A percentile compares a stretch with the other conserved stretches of the same genome.
phyloP scores from a whole-genome alignment of 2,329 filamentous ascomycete species.

The Fusarium agapanthi region DNA sequence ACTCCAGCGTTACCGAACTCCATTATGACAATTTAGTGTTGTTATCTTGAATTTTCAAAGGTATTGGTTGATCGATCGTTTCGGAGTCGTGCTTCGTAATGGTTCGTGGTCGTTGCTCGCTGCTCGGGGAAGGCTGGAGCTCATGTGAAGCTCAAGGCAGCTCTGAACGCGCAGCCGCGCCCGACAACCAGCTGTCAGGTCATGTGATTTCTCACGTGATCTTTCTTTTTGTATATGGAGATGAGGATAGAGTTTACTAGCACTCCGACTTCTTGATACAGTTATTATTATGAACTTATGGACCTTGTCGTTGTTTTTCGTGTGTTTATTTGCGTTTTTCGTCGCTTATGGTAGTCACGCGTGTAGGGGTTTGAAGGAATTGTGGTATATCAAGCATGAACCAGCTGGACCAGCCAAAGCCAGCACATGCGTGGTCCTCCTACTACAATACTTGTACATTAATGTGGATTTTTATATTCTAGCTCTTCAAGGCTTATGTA shows the following conservation, averaged over 20 bases:
- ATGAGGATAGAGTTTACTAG: background rate
- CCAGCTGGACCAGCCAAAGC: constrained; percentile 39
- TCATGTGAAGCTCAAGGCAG: constrained; percentile 56
- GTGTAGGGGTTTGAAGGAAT: background rate
- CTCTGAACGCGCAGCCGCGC: constrained; percentile 56
- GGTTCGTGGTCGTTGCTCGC: constrained; percentile 39
- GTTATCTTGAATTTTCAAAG: background rate
- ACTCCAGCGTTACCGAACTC: constrained; percentile 70
- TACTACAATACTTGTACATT: constrained; percentile 14
- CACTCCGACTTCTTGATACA: background rate
- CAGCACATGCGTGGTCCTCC: constrained; percentile 2
- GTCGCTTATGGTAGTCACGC: background rate
- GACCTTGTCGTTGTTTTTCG: background rate
- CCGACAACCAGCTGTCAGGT: constrained; percentile 2
- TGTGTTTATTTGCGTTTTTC: background rate
- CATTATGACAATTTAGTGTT: constrained; percentile 53
- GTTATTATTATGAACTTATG: background rate
- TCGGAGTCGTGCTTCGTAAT: constrained; percentile 32
- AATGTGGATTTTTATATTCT: background rate
- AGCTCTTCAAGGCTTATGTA: constrained; percentile 34
- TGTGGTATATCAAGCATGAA: background rate
- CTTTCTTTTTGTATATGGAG: background rate
- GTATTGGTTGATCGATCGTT: background rate
- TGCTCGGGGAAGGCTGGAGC: constrained; percentile 48
- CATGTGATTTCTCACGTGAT: constrained; percentile 38